Percentiles rank a stretch among this genome's conserved stretches.
These are phyloP conservation scores for Gossypium trilobum DNA, from an alignment of 441 rosid genomes.

Conservation along the genomic window DNA sequence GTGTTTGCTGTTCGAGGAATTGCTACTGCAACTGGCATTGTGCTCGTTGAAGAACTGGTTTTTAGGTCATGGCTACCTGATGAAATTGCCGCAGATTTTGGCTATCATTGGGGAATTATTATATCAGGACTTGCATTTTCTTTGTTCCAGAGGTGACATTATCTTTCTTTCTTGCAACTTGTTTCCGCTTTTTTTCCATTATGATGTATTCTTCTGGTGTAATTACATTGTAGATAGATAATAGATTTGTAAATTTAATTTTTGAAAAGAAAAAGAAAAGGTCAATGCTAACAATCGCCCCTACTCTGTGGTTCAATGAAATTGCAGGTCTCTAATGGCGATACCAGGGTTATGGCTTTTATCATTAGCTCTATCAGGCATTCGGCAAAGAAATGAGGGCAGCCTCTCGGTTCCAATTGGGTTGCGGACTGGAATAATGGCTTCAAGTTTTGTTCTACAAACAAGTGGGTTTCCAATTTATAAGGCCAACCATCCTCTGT, in stretches of 20 bases:
- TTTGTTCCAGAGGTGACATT: constrained; percentile 61
- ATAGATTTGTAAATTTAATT: neutral
- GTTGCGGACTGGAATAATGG: constrained; percentile 58
- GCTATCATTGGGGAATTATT: constrained; percentile 66
- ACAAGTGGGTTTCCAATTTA: constrained; percentile 55
- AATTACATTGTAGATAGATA: neutral
- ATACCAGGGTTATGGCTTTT: constrained; percentile 77
- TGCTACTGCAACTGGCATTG: constrained; percentile 52
- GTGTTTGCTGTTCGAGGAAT: constrained; percentile 47
- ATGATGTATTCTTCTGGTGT: neutral
- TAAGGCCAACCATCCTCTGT: constrained; percentile 35
- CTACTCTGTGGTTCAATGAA: constrained; percentile 5
- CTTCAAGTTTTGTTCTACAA: constrained; percentile 54
- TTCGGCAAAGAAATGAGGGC: constrained; percentile 56
- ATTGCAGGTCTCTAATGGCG: constrained; percentile 59
- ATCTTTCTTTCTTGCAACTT: neutral
- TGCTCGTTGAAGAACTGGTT: constrained; percentile 75
- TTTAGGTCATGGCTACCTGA: constrained; percentile 84
- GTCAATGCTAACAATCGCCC: neutral
- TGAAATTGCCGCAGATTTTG: constrained; percentile 73
- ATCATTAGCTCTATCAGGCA: constrained; percentile 62
- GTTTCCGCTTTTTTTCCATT: neutral
- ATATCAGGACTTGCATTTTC: constrained; percentile 71
- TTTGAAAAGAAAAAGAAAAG: neutral
- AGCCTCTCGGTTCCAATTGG: constrained; percentile 71